A percentile compares a stretch with the other conserved stretches of the same genome.
phyloP scores from a whole-genome alignment of 2,329 filamentous ascomycete species.

The Pyrenophora graminea region DNA sequence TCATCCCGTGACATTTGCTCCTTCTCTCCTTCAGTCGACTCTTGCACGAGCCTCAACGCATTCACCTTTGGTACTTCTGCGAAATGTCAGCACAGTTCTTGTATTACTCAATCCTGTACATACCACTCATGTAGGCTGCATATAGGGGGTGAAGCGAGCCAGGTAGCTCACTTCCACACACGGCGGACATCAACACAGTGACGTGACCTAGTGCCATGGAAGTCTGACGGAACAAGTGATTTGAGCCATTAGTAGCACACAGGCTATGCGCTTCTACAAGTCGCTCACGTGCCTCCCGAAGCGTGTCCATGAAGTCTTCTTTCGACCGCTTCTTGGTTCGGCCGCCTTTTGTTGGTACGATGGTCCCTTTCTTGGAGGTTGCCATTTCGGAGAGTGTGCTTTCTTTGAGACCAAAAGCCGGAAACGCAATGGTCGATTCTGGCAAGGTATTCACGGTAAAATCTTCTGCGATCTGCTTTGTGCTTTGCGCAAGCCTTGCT shows the following conservation, averaged over 20 bases:
- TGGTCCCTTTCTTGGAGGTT: conserved; percentile 17
- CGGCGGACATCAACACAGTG: conserved; percentile 48
- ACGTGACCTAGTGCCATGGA: conserved; percentile 43
- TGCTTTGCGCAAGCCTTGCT: conserved; percentile 68
- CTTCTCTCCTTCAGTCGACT: conserved; percentile 57
- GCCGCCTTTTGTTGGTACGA: conserved; percentile 17
- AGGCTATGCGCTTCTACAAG: conserved; percentile 65
- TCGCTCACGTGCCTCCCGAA: conserved; percentile 68
- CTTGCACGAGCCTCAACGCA: conserved; percentile 68
- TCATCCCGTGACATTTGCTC: conserved; percentile 44
- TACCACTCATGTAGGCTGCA: conserved; percentile 47
- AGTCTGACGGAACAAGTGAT: conserved; percentile 59
- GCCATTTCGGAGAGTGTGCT: conserved; percentile 31
- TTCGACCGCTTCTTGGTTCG: conserved; percentile 30
- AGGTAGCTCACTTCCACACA: conserved; percentile 33
- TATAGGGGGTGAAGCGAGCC: conserved; percentile 46
- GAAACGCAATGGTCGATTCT: conserved; percentile 89
- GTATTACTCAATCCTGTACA: not conserved
- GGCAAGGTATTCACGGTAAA: conserved; percentile 87
- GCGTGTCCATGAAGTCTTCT: conserved; percentile 59
- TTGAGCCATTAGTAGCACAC: conserved; percentile 59
- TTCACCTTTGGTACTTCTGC: conserved; percentile 72
- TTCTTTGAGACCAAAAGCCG: conserved; percentile 59
- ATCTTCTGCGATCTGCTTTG: conserved; percentile 74
- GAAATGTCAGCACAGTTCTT: conserved; percentile 5